A percentile compares a stretch with the other conserved stretches of the same genome.
Evolutionary conservation across 352 stramenopile genomes (phyloP).

Genomic region (Phytopythium litorale): DNA sequence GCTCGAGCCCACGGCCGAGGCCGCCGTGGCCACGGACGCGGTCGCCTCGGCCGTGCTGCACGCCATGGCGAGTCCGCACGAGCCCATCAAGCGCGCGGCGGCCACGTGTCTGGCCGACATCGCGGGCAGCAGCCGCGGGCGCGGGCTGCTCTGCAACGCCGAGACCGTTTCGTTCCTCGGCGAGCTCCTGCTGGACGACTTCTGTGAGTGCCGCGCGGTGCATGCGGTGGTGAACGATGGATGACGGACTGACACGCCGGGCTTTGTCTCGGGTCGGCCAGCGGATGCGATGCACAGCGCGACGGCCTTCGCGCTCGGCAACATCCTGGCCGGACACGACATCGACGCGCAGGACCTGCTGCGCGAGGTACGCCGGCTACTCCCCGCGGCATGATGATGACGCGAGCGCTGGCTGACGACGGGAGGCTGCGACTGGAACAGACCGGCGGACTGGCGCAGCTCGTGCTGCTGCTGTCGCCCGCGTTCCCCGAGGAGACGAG

Average conservation of each 20-base stretch:
- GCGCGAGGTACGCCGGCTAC: constrained; percentile 24
- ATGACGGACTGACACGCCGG: constrained; percentile 7
- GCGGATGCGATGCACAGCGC: constrained; percentile 50
- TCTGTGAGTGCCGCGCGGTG: constrained; percentile 21
- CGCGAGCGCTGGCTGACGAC: too few relatives aligned
- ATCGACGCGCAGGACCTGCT: constrained; percentile 53
- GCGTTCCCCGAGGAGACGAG: constrained; percentile 63
- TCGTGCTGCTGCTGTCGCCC: constrained; percentile 62
- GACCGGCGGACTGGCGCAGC: constrained; percentile 44
- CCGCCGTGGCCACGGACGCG: constrained; percentile 22
- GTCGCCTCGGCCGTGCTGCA: constrained; percentile 41
- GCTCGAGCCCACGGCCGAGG: constrained; percentile 29
- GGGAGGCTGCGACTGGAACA: not conserved
- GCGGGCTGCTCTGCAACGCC: constrained; percentile 40
- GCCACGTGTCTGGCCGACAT: constrained; percentile 56
- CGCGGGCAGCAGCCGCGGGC: constrained; percentile 31
- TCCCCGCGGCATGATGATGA: not conserved
- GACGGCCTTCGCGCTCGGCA: constrained; percentile 62
- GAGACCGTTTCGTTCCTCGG: constrained; percentile 40
- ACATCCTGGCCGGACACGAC: constrained; percentile 56
- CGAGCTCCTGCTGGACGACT: constrained; percentile 42
- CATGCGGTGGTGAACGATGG: not conserved
- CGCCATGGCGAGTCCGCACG: constrained; percentile 46
- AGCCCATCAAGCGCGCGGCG: constrained; percentile 54
- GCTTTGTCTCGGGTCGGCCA: not conserved